Conservation (phyloP, 192 early-diverging fungal genomes). For the Dissophora ornata region DNA sequence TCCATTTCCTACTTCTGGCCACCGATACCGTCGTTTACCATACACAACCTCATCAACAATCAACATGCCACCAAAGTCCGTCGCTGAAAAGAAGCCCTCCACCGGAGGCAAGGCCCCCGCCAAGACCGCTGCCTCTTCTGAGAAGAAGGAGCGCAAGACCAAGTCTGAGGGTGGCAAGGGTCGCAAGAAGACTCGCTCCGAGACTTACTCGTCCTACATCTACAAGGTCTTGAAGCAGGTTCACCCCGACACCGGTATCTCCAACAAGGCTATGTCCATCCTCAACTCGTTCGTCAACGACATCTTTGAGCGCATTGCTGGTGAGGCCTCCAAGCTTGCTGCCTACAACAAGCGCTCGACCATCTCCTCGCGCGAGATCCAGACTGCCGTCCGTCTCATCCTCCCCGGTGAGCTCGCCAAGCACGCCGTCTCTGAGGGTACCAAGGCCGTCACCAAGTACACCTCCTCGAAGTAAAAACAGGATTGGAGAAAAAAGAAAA, state of each 20-base stretch:
- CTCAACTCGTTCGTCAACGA: conserved; percentile 98
- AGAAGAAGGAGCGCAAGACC: conserved; percentile 61
- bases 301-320: conserved; percentile 96
- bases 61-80: conserved; percentile 61
- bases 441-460: conserved; percentile 99
- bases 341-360: conserved; percentile 96
- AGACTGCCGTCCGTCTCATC: conserved; percentile 75
- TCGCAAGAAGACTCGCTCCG: conserved; percentile 78
- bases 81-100: conserved; percentile 75
- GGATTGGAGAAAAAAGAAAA: background rate
- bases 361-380: conserved; percentile 96
- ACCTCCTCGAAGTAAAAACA: conserved; percentile 76
- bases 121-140: conserved; percentile 51
- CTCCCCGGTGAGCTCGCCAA: conserved; percentile 96
- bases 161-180: conserved; percentile 70
- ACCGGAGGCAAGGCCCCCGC: conserved; percentile 63
- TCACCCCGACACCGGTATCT: conserved; percentile 97
- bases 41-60: no score
- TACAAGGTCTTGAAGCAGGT: conserved; percentile 98
- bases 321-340: conserved; percentile 87
- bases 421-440: conserved; percentile 98
- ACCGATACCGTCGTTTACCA: background rate
- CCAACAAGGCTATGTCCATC: conserved; percentile 98
- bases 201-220: conserved; percentile 96
- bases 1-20: background rate